These are phyloP conservation scores for Komagataella pastoris DNA, from an alignment of 805 yeast species.

Conservation along the genomic window DNA sequence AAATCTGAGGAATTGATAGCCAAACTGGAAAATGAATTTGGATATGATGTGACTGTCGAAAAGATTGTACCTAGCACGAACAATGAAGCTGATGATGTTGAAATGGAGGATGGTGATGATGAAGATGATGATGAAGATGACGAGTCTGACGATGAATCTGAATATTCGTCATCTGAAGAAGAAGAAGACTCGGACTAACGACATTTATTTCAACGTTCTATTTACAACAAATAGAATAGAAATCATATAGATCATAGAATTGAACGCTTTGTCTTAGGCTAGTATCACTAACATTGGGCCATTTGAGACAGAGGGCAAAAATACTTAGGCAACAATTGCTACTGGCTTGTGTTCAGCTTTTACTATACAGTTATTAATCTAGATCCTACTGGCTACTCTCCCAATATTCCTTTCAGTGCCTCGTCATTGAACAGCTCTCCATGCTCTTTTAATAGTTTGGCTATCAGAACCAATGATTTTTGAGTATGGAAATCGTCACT, in stretches of 20 bases:
- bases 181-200: slow-evolving; percentile 5
- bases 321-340: too few relatives aligned
- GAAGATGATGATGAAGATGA: slow-evolving; percentile 17
- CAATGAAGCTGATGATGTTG: slow-evolving; percentile 11
- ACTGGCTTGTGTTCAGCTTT: neutral
- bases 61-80: slow-evolving; percentile 22
- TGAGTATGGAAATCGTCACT: slow-evolving; percentile 48
- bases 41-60: slow-evolving; percentile 50
- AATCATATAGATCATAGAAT: neutral
- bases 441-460: slow-evolving; percentile 45
- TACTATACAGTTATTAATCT: neutral
- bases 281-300: too few relatives aligned
- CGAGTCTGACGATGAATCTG: slow-evolving; percentile 10
- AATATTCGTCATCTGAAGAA: too few relatives aligned
- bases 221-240: neutral
- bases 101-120: slow-evolving; percentile 14
- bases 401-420: slow-evolving; percentile 15
- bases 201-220: too few relatives aligned
- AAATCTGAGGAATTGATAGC: slow-evolving; percentile 32
- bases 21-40: slow-evolving; percentile 30
- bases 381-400: neutral
- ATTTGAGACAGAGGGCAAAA: too few relatives aligned
- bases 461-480: slow-evolving; percentile 41
- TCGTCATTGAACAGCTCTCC: slow-evolving; percentile 47
- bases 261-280: neutral